phyloP scores from a whole-genome alignment of 345 rosid genomes.

The Boechera retrofracta region DNA sequence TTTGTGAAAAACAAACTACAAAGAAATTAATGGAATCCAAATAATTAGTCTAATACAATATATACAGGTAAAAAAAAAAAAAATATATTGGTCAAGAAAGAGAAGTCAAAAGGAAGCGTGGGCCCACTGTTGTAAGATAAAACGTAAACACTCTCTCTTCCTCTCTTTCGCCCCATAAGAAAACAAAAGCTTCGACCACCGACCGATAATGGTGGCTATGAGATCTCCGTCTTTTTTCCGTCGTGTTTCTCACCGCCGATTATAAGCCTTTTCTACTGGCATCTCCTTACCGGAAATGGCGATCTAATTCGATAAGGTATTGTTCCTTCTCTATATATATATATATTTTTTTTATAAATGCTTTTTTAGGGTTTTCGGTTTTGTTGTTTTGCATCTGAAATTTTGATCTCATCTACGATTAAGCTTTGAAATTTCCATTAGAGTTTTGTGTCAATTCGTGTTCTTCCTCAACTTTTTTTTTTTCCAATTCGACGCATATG shows the following conservation, averaged over 20 bases:
- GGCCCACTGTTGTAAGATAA: conserved; percentile 1
- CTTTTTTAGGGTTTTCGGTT: conserved; percentile 17
- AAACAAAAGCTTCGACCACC: conserved; percentile 8
- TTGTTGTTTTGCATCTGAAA: conserved; percentile 15
- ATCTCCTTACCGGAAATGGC: not conserved
- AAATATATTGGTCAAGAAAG: too few relatives aligned
- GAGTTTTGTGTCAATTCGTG: not conserved
- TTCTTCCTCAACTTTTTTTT: not conserved
- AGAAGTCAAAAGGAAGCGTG: too few relatives aligned
- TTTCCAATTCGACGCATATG: not conserved
- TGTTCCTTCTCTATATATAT: not conserved
- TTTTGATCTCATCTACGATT: conserved; percentile 18
- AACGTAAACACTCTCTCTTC: not conserved
- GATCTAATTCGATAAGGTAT: conserved; percentile 11
- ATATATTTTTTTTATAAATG: too few relatives aligned
- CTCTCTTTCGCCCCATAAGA: not conserved
- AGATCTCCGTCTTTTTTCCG: conserved; percentile 41
- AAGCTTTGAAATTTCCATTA: conserved; percentile 6
- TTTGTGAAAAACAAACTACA: too few relatives aligned
- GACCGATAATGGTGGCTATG: not conserved
- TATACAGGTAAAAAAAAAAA: too few relatives aligned
- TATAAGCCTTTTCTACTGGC: not conserved
- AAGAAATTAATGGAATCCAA: too few relatives aligned
- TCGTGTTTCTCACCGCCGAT: conserved; percentile 19
- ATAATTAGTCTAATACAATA: too few relatives aligned